A percentile compares a stretch with the other conserved stretches of the same genome.
phyloP scores from a whole-genome alignment of 2,329 filamentous ascomycete genomes.

The Metarhizium guizhouense region DNA sequence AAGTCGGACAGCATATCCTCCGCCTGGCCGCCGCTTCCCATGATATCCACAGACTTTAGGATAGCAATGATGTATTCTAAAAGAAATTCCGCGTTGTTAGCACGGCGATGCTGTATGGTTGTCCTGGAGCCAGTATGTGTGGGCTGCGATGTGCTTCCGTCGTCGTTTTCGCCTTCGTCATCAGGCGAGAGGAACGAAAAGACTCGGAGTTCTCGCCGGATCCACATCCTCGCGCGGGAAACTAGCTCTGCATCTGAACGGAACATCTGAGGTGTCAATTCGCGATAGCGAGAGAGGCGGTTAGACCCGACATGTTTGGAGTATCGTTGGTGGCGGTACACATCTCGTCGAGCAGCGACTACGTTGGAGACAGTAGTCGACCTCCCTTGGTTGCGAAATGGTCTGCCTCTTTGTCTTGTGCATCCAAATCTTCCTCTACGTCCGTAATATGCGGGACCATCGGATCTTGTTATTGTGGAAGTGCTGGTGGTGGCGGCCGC shows the following conservation, averaged over 20 bases:
- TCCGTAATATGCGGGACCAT: neutral
- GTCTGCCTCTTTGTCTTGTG: neutral
- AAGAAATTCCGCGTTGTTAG: constrained; percentile 65
- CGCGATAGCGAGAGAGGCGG: constrained; percentile 63
- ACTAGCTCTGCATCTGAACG: constrained; percentile 56
- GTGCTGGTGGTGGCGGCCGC: neutral
- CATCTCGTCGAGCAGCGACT: constrained; percentile 48
- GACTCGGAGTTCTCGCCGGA: constrained; percentile 75
- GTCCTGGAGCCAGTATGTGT: constrained; percentile 24
- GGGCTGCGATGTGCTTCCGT: constrained; percentile 9
- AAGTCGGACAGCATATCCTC: constrained; percentile 74
- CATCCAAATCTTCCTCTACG: neutral
- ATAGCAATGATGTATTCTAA: constrained; percentile 81
- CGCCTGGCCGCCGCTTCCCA: constrained; percentile 67
- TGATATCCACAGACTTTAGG: constrained; percentile 72
- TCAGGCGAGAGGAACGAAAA: constrained; percentile 58
- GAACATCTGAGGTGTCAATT: constrained; percentile 62
- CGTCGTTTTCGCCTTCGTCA: constrained; percentile 14
- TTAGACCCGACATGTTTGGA: constrained; percentile 80
- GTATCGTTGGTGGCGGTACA: constrained; percentile 66
- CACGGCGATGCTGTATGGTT: constrained; percentile 23
- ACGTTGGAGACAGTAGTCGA: constrained; percentile 5
- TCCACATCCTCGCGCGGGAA: constrained; percentile 69
- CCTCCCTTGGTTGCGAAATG: constrained; percentile 3
- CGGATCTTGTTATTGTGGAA: constrained; percentile 1